Percentiles rank a stretch among this genome's conserved stretches.
Evolutionary conservation across 2,329 filamentous ascomycete species (phyloP).

Genomic region (Ophiostoma ulmi): DNA sequence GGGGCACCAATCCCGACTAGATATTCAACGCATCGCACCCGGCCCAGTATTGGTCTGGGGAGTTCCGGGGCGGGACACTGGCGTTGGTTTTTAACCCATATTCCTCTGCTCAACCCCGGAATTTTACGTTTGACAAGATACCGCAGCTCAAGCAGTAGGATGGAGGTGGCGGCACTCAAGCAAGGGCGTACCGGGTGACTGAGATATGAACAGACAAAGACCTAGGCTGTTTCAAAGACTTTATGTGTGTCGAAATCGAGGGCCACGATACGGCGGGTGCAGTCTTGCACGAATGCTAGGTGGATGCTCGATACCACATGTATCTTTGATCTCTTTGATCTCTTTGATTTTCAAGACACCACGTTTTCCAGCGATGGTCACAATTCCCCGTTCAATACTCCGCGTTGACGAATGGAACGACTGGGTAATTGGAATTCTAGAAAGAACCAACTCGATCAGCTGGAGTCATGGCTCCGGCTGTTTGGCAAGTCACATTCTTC

Average conservation of each 20-base stretch:
- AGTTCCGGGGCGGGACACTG: constrained; percentile 40
- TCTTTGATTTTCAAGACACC: neutral
- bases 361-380: neutral
- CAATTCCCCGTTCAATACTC: neutral
- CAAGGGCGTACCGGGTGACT: constrained; percentile 36
- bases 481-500: neutral
- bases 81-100: constrained; percentile 46
- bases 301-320: no score
- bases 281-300: neutral
- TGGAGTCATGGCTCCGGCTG: neutral
- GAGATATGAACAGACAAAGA: constrained; percentile 45
- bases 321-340: no score
- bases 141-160: constrained; percentile 35
- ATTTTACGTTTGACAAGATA: constrained; percentile 40
- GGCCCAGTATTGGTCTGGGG: constrained; percentile 47
- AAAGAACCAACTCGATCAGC: no score
- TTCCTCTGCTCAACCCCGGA: constrained; percentile 34
- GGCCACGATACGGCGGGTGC: constrained; percentile 37
- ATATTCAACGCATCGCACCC: constrained; percentile 46
- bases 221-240: constrained; percentile 35
- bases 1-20: constrained; percentile 46
- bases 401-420: neutral
- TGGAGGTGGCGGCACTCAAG: neutral
- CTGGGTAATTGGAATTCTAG: no score
- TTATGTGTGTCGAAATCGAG: constrained; percentile 32